Evolutionary conservation across 1,139 yeast genomes (phyloP).

Genomic region (Suzukiozyma palmioleophila): DNA sequence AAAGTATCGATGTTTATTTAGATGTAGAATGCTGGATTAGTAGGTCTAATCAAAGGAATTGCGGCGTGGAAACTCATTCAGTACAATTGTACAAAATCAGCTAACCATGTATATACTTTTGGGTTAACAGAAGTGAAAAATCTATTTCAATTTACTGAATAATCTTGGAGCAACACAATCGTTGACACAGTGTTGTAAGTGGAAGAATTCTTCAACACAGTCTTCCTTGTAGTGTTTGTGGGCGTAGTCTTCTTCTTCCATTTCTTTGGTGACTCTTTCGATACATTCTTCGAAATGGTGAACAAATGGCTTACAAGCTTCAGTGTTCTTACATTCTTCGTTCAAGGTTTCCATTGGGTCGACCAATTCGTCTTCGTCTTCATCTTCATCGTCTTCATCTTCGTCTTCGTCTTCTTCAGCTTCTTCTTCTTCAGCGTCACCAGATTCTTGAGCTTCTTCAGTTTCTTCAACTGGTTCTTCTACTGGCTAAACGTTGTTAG

Average conservation of each 20-base stretch:
- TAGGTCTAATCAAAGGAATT: not conserved
- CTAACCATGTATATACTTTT: not conserved
- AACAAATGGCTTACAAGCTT: constrained; percentile 66
- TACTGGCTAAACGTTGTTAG: constrained; percentile 17
- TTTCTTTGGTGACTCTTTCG: constrained; percentile 87
- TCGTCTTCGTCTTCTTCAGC: constrained; percentile 63
- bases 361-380: constrained; percentile 67
- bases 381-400: constrained; percentile 71
- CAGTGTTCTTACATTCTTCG: constrained; percentile 63
- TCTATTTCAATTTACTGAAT: constrained; percentile 78
- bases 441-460: constrained; percentile 27
- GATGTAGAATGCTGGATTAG: not conserved
- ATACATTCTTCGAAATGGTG: constrained; percentile 95
- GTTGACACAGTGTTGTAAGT: constrained; percentile 88
- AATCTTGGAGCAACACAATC: constrained; percentile 91
- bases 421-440: constrained; percentile 38
- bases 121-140: constrained; percentile 4
- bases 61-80: not conserved
- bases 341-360: constrained; percentile 69
- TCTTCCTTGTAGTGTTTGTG: constrained; percentile 86
- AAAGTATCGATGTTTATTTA: not conserved
- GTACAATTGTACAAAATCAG: not conserved
- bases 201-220: constrained; percentile 98
- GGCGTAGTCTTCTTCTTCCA: constrained; percentile 78
- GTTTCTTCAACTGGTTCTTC: constrained; percentile 22